Base-by-base conservation (phyloP, 129 eudicot genomes). In the Apium graveolens region DNA sequence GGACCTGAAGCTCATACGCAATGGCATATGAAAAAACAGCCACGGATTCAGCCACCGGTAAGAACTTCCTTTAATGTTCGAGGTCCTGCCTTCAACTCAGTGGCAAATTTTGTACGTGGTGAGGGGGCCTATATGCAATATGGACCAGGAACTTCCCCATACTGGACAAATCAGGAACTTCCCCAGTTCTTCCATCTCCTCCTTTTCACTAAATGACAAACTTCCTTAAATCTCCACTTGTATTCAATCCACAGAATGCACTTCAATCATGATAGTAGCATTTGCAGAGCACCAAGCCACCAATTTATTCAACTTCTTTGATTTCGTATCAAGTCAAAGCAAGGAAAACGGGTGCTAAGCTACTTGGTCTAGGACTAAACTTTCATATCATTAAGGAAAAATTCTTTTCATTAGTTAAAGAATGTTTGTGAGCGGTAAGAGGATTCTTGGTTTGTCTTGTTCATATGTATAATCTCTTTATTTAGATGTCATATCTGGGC, bases 381-480 rank as follows among this genome's bases (percentile, higher is more conserved):
- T 48, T 48, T 4, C 7, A 0, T n/a, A n/a, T n/a, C n/a, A n/a
- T n/a, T n/a, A n/a, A n/a, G n/a, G n/a, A n/a, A n/a, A n/a, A n/a
- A n/a, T n/a, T n/a, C n/a, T n/a, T n/a, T n/a, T n/a, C n/a, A n/a
- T n/a, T n/a, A n/a, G n/a, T n/a, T n/a, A n/a, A n/a, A n/a, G n/a
- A n/a, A n/a, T n/a, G n/a, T n/a, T n/a, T n/a, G n/a, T n/a, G n/a
- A n/a, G 97, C 60, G 99, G 94, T 34, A 95, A 95, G 85, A 84
- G 97, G 85, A 89, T 95, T 84, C 41, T 74, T 53, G 37, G 37
- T 55, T 63, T 63, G 70, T 63, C 70, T 73, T 26, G 57, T 26
- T 21, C 16, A 0, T 35, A 39, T 43, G 10, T 73, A 41, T n/a
- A n/a, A n/a, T n/a, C n/a, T n/a, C n/a, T n/a, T n/a, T n/a, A n/a